Evolutionary conservation across 345 rosid species (phyloP).

Genomic region (Diplotaxis tenuifolia): DNA sequence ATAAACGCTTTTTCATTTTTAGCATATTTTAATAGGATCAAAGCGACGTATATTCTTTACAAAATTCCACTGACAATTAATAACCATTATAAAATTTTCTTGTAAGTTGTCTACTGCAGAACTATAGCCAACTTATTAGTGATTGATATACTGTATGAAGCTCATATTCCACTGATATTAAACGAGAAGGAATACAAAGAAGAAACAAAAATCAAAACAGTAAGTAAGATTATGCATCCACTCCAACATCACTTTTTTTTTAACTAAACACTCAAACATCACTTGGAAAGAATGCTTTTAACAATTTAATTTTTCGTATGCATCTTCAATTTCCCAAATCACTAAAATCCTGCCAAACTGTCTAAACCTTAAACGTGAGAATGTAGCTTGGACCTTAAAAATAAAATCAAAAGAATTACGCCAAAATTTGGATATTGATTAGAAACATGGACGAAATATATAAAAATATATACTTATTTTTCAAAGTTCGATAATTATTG

Average conservation of each 20-base stretch:
- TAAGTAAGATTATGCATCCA: background rate
- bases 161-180: background rate
- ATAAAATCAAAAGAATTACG: background rate
- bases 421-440: background rate
- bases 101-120: slow-evolving; percentile 4
- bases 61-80: background rate
- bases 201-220: background rate
- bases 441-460: background rate
- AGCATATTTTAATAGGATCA: background rate
- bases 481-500: background rate
- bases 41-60: background rate
- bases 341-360: background rate
- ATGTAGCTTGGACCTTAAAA: background rate
- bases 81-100: background rate
- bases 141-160: background rate
- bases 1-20: background rate
- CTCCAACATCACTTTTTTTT: no score
- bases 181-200: slow-evolving; percentile 1
- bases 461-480: background rate
- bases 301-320: background rate
- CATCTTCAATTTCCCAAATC: background rate
- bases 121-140: background rate
- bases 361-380: slow-evolving; percentile 9
- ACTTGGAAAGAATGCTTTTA: background rate
- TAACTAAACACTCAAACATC: background rate